phyloP scores from a whole-genome alignment of 1,284 basidiomycete species.

The Cryptococcus sp. region DNA sequence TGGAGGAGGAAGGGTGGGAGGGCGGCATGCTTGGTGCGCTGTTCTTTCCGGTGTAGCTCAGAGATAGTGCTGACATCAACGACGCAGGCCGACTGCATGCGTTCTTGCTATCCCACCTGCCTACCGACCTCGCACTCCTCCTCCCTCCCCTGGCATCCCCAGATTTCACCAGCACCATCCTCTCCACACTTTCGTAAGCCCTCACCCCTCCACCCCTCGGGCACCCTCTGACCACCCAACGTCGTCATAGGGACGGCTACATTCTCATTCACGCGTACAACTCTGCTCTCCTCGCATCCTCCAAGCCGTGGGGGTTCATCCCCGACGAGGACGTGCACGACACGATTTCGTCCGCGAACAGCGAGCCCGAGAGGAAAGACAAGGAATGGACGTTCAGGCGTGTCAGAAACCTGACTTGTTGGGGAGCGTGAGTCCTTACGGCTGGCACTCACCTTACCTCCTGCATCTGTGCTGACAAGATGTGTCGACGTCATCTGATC shows the following conservation, averaged over 20 bases:
- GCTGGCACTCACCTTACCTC: background rate
- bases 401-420: constrained; percentile 45
- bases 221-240: background rate
- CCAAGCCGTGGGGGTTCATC: constrained; percentile 47
- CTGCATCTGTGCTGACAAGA: background rate
- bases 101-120: constrained; percentile 39
- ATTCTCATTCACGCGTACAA: constrained; percentile 46
- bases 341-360: constrained; percentile 20
- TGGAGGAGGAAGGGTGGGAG: constrained; percentile 63
- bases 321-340: constrained; percentile 46
- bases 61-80: background rate
- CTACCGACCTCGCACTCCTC: constrained; percentile 21
- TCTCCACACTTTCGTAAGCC: constrained; percentile 24
- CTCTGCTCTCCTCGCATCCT: constrained; percentile 24
- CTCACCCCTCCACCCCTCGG: background rate
- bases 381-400: constrained; percentile 47
- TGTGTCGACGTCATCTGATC: background rate
- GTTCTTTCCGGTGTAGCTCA: background rate
- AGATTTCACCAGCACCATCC: too few relatives aligned
- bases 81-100: constrained; percentile 34
- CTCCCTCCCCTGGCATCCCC: constrained; percentile 32
- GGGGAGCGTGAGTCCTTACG: constrained; percentile 45
- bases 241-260: constrained; percentile 47
- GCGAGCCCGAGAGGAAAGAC: constrained; percentile 16
- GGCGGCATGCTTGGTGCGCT: constrained; percentile 60